These are phyloP conservation scores for Aspergillus terreus DNA, from an alignment of 2,329 filamentous ascomycete genomes.

Conservation along the genomic window DNA sequence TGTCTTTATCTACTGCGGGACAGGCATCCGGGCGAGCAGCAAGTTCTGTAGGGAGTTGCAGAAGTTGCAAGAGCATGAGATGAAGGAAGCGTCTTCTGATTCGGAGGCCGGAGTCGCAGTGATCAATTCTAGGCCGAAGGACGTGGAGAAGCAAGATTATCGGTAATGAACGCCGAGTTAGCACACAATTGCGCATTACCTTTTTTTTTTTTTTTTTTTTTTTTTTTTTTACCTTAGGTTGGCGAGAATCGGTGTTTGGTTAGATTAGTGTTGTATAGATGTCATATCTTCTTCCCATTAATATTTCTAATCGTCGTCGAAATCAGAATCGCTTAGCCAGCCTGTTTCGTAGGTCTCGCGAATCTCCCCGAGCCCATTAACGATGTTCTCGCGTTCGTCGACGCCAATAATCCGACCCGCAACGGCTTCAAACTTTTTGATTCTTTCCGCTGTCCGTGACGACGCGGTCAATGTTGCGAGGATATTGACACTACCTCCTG, in stretches of 20 bases:
- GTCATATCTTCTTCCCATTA: background rate
- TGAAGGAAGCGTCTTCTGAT: background rate
- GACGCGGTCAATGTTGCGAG: constrained; percentile 67
- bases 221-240: background rate
- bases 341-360: constrained; percentile 86
- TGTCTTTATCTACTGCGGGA: constrained; percentile 28
- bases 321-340: constrained; percentile 66
- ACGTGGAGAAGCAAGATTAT: background rate
- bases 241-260: background rate
- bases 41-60: constrained; percentile 1
- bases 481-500: constrained; percentile 44
- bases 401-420: constrained; percentile 61
- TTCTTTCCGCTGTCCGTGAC: constrained; percentile 64
- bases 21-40: constrained; percentile 24
- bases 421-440: constrained; percentile 64
- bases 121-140: background rate
- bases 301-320: constrained; percentile 36
- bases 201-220: background rate
- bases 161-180: background rate
- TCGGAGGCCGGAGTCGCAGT: background rate
- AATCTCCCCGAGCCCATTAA: constrained; percentile 75
- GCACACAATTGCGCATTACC: background rate
- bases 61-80: background rate
- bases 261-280: background rate
- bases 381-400: constrained; percentile 80